A percentile compares a stretch with the other conserved stretches of the same genome.
Evolutionary conservation across 164 flowering plant species (phyloP).

Genomic region (Litsea cubeba): DNA sequence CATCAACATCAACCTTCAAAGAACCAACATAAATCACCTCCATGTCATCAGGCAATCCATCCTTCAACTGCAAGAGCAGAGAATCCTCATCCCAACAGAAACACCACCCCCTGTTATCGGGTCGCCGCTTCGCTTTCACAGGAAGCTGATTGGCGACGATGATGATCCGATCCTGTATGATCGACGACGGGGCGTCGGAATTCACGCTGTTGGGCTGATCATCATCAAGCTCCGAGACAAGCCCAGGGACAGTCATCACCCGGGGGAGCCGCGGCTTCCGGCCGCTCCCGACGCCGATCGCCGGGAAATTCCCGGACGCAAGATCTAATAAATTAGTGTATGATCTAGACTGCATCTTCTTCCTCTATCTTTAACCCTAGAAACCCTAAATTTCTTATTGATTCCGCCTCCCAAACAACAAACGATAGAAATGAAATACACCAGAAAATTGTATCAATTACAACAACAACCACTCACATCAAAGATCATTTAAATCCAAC

Average conservation of each 20-base stretch:
- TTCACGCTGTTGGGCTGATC: constrained; percentile 58
- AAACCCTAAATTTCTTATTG: background rate
- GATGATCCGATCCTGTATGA: constrained; percentile 53
- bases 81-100: constrained; percentile 83
- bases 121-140: constrained; percentile 49
- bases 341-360: constrained; percentile 60
- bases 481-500: no score
- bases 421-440: background rate
- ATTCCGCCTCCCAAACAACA: background rate
- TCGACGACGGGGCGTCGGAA: constrained; percentile 57
- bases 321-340: constrained; percentile 74
- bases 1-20: constrained; percentile 53
- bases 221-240: constrained; percentile 63
- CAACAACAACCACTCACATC: background rate
- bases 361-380: background rate
- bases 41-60: constrained; percentile 71
- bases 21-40: constrained; percentile 72
- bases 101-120: constrained; percentile 59
- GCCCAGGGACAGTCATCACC: constrained; percentile 66
- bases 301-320: constrained; percentile 63
- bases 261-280: constrained; percentile 38
- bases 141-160: constrained; percentile 76
- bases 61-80: constrained; percentile 55
- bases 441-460: no score
- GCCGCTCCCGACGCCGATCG: constrained; percentile 28